These are phyloP conservation scores for Tetrastigma voinierianum DNA, from an alignment of 164 flowering plant genomes.

Conservation along the genomic window DNA sequence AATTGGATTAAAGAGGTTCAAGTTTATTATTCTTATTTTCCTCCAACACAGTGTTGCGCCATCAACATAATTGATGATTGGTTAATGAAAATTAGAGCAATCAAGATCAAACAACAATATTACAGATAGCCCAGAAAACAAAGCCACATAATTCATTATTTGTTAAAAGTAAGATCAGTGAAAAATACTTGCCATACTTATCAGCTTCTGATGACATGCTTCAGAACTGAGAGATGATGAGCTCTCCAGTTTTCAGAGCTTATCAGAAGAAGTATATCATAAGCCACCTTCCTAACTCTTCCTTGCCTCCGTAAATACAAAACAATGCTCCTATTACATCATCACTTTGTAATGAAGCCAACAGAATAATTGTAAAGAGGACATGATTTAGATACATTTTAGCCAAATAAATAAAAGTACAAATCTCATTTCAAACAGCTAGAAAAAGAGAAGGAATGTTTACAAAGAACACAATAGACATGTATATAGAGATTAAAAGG, in stretches of 20 bases:
- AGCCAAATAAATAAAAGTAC: too few species aligned
- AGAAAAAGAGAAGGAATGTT: neutral
- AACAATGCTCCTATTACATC: neutral
- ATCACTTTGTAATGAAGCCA: neutral
- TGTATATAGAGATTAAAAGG: too few species aligned
- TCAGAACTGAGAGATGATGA: slow-evolving; percentile 28
- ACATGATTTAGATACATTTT: neutral
- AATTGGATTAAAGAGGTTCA: too few species aligned
- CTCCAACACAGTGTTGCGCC: too few species aligned
- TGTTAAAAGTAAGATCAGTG: neutral
- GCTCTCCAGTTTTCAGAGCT: slow-evolving; percentile 50
- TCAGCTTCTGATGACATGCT: slow-evolving; percentile 45
- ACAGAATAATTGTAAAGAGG: neutral
- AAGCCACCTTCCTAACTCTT: slow-evolving; percentile 75
- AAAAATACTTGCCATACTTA: slow-evolving; percentile 58
- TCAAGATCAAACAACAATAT: too few species aligned
- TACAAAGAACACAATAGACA: too few species aligned
- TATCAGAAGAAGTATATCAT: slow-evolving; percentile 57
- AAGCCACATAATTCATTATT: neutral
- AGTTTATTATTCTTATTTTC: too few species aligned
- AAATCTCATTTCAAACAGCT: neutral
- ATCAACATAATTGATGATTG: neutral
- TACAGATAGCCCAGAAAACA: too few species aligned
- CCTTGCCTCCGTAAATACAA: slow-evolving; percentile 40
- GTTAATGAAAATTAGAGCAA: neutral